phyloP scores from a whole-genome alignment of 768 basidiomycete species.

The Pholiota molesta region DNA sequence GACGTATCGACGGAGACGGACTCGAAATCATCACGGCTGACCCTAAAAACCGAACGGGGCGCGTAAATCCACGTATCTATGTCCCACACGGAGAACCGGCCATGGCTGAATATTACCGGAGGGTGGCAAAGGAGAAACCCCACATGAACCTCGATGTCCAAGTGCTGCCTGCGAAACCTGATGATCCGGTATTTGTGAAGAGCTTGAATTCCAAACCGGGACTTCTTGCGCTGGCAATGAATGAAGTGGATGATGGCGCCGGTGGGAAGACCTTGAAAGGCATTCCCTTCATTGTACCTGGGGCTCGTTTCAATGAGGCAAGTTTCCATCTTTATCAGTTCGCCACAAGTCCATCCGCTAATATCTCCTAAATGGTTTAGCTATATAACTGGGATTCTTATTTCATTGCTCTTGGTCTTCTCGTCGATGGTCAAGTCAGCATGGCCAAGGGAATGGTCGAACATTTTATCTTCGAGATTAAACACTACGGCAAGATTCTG shows the following conservation, averaged over 20 bases:
- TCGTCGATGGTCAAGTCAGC: slow-evolving; percentile 91
- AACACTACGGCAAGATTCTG: slow-evolving; percentile 94
- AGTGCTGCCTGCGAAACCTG: slow-evolving; percentile 83
- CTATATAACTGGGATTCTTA: slow-evolving; percentile 96
- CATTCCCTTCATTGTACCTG: slow-evolving; percentile 96
- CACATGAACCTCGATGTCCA: slow-evolving; percentile 94
- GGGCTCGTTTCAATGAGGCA: slow-evolving; percentile 93
- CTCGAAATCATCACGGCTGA: slow-evolving; percentile 97
- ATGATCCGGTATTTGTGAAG: slow-evolving; percentile 88
- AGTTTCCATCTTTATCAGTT: slow-evolving; percentile 22
- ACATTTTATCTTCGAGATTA: slow-evolving; percentile 99
- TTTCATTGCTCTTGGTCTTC: slow-evolving; percentile 90
- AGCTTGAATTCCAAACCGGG: slow-evolving; percentile 94
- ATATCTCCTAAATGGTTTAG: slow-evolving; percentile 38
- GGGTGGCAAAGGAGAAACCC: slow-evolving; percentile 89
- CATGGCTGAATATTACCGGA: slow-evolving; percentile 95
- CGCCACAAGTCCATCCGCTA: not conserved
- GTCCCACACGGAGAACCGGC: slow-evolving; percentile 91
- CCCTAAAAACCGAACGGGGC: slow-evolving; percentile 94
- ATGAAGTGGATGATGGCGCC: slow-evolving; percentile 78
- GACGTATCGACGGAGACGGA: slow-evolving; percentile 96
- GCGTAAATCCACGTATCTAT: slow-evolving; percentile 91
- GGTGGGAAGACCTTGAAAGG: slow-evolving; percentile 87
- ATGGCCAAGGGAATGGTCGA: slow-evolving; percentile 99
- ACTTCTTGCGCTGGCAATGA: slow-evolving; percentile 94